These are phyloP conservation scores for Moricandia moricandioides DNA, from an alignment of 345 rosid species.

Conservation along the genomic window DNA sequence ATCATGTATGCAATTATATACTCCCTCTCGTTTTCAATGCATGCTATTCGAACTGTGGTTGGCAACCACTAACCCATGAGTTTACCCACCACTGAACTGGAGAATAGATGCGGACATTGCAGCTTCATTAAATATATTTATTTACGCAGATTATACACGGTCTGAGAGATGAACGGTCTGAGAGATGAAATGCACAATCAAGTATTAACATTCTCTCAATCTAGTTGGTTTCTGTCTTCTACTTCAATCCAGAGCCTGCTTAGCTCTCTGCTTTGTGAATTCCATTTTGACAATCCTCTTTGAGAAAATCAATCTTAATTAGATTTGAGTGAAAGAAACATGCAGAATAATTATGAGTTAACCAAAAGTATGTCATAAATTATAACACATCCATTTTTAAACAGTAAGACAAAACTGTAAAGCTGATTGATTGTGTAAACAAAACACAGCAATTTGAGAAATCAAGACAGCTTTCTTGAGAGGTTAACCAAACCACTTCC, in stretches of 20 bases:
- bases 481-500: conserved; percentile 83
- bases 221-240: neutral
- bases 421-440: conserved; percentile 2
- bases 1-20: neutral
- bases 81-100: neutral
- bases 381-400: neutral
- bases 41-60: neutral
- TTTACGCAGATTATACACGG: no score
- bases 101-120: neutral
- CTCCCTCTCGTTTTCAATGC: neutral
- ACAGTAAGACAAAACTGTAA: conserved; percentile 12
- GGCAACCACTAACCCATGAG: neutral
- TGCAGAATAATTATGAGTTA: neutral
- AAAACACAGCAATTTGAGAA: conserved; percentile 13
- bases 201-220: neutral
- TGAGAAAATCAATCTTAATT: neutral
- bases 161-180: no score
- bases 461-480: conserved; percentile 64
- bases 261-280: neutral
- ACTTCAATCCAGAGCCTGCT: neutral
- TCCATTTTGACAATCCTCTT: neutral
- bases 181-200: no score
- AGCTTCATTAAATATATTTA: no score
- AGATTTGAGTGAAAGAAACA: neutral
- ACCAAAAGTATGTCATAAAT: neutral